Base-by-base conservation (phyloP, 495 filamentous ascomycete genomes). In the Parathielavia hyrcaniae region DNA sequence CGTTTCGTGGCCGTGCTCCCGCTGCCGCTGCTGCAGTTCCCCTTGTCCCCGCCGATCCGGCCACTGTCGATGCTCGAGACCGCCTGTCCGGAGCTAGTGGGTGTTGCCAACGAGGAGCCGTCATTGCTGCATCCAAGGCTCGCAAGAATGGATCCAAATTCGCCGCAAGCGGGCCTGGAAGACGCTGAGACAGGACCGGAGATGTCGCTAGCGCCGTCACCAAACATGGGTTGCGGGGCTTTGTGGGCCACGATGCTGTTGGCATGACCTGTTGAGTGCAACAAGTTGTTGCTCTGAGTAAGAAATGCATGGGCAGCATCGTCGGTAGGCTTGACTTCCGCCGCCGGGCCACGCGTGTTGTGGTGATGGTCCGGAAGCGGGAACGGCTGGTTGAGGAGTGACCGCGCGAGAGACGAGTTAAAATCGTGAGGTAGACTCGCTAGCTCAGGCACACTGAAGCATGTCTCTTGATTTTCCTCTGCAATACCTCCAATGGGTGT, bases 341-440 rank as follows among this genome's bases (percentile, higher is more conserved):
- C 60, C 20, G 69, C 61, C 0, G 72, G 67, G 4, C 68, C 61
- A 4, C 60, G 51, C 43, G 69, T 59, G 22, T 47, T 60, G 32
- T 69, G 64, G 16, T 61, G 52, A 11, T 65, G 64, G 14, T 71
- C 58, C 1, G 72, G 69, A 17, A 73, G 60, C 1, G 73, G 69
- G 16, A 71, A 60, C 8, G 75, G 72, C 50, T 78, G 75, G 58
- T 75, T 76, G 32, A 78, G 57, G 17, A 78, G 65, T 17, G 75
- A 75, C 38, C 76, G 66, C 0, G 73, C 70, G 16, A 78, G 67
- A 45, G 71, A 70, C 4, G 71, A 67, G 16, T 71, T 67, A n/a
- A 75, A 60, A 39, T 73, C 68, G 5, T 67, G 49, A 0, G 71
- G 67, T 16, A 77, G 44, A 4, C 32, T 20, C 11, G 44, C 5